Evolutionary conservation across 306 rosid species (phyloP), one percentile per base, ranked within the genome.

Genomic region (Glycyrrhiza uralensis): DNA sequence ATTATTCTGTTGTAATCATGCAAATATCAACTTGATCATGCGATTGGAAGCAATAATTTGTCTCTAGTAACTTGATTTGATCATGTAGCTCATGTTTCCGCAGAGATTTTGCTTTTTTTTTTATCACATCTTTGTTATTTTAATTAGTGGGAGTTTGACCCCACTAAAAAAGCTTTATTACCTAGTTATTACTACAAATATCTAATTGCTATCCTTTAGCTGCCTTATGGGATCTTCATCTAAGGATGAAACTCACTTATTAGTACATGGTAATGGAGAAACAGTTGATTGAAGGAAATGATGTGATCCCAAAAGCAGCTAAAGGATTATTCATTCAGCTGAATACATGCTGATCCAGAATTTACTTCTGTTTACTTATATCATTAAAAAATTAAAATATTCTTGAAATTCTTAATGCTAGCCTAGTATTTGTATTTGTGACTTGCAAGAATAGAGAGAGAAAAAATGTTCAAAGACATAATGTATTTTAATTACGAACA

Each of bases 11-110:
- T 30, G 49, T 58, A 57, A 66, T 57, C 58, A 72, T 72, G 63
- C 71, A 73, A 73, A 20, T 47, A 5, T 19, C 76, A 42, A 73
- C 76, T 79, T 66, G 71, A 7, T 73, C 65, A 36, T 66, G 49
- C 79, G 36, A 55, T 65, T 58, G n/a, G 66, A 5, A 47, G 28
- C 64, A 18, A 66, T 66, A 24, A 36, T 57, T 66, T 79, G 39
- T 30, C 47, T 15, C 12, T 0, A 32, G 7, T 26, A 14, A 61
- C 20, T 65, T 15, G 65, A 71, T 30, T 71, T 54, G 58, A n/a
- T n/a, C n/a, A n/a, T n/a, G n/a, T n/a, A n/a, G n/a, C n/a, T n/a
- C n/a, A n/a, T n/a, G n/a, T n/a, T n/a, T n/a, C n/a, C n/a, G n/a
- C n/a, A n/a, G n/a, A n/a, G n/a, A n/a, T n/a, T n/a, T n/a, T n/a